phyloP scores from a whole-genome alignment of 2,329 filamentous ascomycete genomes.

The Thielaviopsis euricoi region DNA sequence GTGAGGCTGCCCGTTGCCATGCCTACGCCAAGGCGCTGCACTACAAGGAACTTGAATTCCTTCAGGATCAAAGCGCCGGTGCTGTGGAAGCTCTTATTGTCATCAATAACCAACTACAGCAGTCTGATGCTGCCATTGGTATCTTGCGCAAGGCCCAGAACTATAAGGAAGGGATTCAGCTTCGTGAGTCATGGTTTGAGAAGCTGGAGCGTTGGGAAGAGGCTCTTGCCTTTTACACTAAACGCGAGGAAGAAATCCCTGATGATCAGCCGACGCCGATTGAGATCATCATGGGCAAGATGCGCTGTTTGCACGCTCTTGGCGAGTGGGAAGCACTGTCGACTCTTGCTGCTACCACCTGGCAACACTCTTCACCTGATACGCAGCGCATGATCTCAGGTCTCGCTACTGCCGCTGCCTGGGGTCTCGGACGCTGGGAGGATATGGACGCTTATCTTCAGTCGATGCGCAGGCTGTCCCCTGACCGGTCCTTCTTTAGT shows the following conservation, averaged over 20 bases:
- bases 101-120: constrained; percentile 98
- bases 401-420: constrained; percentile 85
- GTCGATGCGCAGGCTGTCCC: constrained; percentile 85
- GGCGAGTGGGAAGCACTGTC: constrained; percentile 95
- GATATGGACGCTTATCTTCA: constrained; percentile 94
- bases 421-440: constrained; percentile 94
- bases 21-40: constrained; percentile 96
- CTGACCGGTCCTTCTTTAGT: constrained; percentile 93
- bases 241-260: constrained; percentile 32
- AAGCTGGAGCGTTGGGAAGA: constrained; percentile 98
- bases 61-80: constrained; percentile 89
- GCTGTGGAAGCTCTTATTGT: constrained; percentile 95
- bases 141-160: constrained; percentile 91
- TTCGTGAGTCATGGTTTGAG: constrained; percentile 98
- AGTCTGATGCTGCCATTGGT: constrained; percentile 95
- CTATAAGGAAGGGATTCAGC: constrained; percentile 81
- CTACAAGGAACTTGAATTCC: constrained; percentile 96
- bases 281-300: constrained; percentile 97
- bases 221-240: constrained; percentile 78
- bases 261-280: constrained; percentile 46
- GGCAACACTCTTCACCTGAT: constrained; percentile 76
- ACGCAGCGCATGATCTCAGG: constrained; percentile 84
- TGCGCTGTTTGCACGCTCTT: constrained; percentile 92
- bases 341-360: constrained; percentile 76
- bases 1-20: constrained; percentile 91